phyloP scores from a whole-genome alignment of 352 stramenopile species.

The Phytophthora citrophthora region DNA sequence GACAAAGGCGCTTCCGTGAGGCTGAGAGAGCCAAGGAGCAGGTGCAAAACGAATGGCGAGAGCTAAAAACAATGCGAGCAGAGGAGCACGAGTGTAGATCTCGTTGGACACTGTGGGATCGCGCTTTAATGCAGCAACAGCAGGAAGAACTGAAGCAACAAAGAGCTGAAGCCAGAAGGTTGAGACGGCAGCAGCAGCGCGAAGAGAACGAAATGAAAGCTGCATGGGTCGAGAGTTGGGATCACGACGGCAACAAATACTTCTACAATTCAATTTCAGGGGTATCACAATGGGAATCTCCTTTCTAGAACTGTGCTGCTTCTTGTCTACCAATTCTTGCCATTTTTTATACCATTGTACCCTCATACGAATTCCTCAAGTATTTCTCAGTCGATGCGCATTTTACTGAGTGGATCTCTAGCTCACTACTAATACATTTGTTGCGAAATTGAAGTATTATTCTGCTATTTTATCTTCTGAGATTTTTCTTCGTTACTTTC shows the following conservation, averaged over 20 bases:
- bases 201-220: conserved; percentile 36
- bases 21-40: conserved; percentile 39
- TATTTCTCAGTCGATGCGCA: too few species aligned
- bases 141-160: conserved; percentile 41
- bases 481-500: too few species aligned
- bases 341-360: too few species aligned
- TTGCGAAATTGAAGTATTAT: too few species aligned
- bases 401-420: too few species aligned
- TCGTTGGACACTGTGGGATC: conserved; percentile 44
- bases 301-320: conserved; percentile 5
- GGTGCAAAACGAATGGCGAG: conserved; percentile 42
- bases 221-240: conserved; percentile 58
- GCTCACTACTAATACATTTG: too few species aligned
- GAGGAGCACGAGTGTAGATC: conserved; percentile 47
- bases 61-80: conserved; percentile 49
- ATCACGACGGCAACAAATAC: conserved; percentile 57
- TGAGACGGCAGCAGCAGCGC: conserved; percentile 39
- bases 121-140: conserved; percentile 27
- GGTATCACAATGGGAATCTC: conserved; percentile 60
- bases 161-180: conserved; percentile 38
- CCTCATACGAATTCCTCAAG: too few species aligned
- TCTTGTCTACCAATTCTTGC: too few species aligned
- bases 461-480: too few species aligned
- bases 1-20: conserved; percentile 49
- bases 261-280: conserved; percentile 70